Base-by-base conservation (phyloP, 2,329 filamentous ascomycete genomes). In the Xylaria sp. region DNA sequence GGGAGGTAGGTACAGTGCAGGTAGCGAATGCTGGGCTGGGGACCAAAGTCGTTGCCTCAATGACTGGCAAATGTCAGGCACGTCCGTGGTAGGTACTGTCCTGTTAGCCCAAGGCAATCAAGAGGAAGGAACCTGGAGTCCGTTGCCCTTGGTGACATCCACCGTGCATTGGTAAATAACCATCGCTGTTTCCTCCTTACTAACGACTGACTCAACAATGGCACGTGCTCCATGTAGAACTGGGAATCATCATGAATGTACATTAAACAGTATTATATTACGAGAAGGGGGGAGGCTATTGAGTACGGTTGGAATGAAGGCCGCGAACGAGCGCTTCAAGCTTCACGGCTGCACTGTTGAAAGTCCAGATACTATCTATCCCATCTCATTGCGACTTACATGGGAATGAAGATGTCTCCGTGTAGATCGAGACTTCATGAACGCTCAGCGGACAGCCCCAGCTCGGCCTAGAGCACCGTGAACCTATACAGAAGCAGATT, bases 181-280 rank as follows among this genome's bases (percentile, higher is more conserved):
- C 23, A 30, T 39, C 53, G 55, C 13, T 34, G 34, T 47, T 35
- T 23, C 16, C 19, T 10, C 52, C 35, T 47, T 35, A 11, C 7
- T 52, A 11, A 13, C 13, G 19, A 44, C 39, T 6, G 13, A 13
- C 13, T 1, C 16, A 30, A 23, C 23, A 51, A 48, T 48, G 23
- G 5, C 5, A 52, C 34, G 4, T 10, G 52, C 19, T 55, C 50
- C 46, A 34, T 46, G 42, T 48, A 52, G 55, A 64, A 58, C 42
- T 53, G 61, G 13, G 56, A 52, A 47, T 57, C 23, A 5, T 52
- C 57, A 34, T 46, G 57, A 52, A 44, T n/a, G n/a, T 47, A 55
- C 10, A 53, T 46, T 11, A 46, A 44, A 52, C 54, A 42, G 53
- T 39, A 51, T 56, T 60, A 64, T 59, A 55, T 52, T 64, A 62